These are phyloP conservation scores for Seiridium unicorne DNA, from an alignment of 2,329 filamentous ascomycete species.

Conservation along the genomic window DNA sequence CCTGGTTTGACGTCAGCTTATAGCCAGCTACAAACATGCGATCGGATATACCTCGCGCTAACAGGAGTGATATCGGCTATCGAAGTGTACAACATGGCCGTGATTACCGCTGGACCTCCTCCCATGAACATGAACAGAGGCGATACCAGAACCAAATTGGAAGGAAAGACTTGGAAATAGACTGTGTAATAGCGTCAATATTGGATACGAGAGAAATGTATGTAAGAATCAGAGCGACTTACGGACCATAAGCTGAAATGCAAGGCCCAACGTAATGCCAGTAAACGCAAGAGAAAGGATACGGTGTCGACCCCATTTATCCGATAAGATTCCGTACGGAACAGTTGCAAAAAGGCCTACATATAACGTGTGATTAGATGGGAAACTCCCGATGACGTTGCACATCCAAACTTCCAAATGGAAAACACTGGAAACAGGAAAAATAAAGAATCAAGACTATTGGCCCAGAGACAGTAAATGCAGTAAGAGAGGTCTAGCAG, in stretches of 20 bases:
- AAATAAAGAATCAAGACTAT: too few relatives aligned
- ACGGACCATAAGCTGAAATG: constrained; percentile 5
- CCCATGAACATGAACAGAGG: constrained; percentile 1
- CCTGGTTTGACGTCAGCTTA: constrained; percentile 14
- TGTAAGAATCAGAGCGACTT: neutral
- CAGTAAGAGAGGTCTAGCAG: neutral
- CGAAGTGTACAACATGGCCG: constrained; percentile 6
- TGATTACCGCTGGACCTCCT: neutral
- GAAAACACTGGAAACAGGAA: too few relatives aligned
- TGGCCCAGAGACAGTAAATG: neutral
- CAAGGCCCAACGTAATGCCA: neutral
- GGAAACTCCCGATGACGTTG: too few relatives aligned
- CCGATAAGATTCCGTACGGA: neutral
- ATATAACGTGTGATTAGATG: neutral
- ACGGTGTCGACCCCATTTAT: constrained; percentile 3
- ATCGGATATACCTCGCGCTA: neutral
- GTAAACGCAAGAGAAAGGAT: neutral
- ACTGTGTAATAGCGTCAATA: neutral
- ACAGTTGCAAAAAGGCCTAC: neutral
- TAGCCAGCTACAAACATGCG: neutral
- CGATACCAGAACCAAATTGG: neutral
- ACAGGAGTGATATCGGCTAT: constrained; percentile 4
- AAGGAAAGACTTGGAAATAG: neutral
- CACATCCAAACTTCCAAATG: too few relatives aligned
- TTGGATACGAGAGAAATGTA: too few relatives aligned